Evolutionary conservation across 2,329 filamentous ascomycete species (phyloP), one percentile per base, ranked within the genome.

Genomic region (Alternaria panax): DNA sequence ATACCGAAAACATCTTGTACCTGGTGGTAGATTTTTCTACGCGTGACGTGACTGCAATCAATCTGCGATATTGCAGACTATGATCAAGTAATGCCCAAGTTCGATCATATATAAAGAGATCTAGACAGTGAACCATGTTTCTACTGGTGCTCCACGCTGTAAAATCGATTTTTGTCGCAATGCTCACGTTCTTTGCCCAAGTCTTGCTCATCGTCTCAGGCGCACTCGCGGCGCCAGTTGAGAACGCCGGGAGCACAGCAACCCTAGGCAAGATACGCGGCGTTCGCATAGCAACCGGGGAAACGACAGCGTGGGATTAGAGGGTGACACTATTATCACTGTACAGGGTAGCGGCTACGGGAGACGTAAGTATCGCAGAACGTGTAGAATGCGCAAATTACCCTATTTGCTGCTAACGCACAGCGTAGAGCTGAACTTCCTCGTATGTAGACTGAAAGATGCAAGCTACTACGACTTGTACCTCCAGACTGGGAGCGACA

Each of bases 401-500:
- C 32, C 14, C 20, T 48, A 14, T 20, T 16, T 18, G 8, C 8
- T 42, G 28, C 51, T 54, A 38, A 54, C 14, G 3, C 5, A 20
- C 34, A 4, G 5, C 3, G 3, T 20, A 73, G 71, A 85, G 70
- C 75, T 86, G 51, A 85, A 86, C 64, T 85, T 84, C 69, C 71
- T 86, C 3, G 83, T 78, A 11, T 86, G 84, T 66, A 74, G 79
- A 59, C 71, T 81, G 12, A 48, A 41, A 12, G 76, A 76, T 12
- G 75, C 69, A 1, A 69, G 72, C 6, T 85, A 83, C 50, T 86
- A 82, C 73, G 81, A 84, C 71, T 65, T 86, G 14, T 86, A 81
- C 63, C 72, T 86, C 45, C 84, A 86, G 74, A 85, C 82, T 2
- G 83, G 84, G 1, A 83, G 79, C 48, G 82, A 83, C 38, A 76